Percentiles rank a stretch among this genome's conserved stretches.
These are phyloP conservation scores for Trichoderma lentiforme DNA, from an alignment of 2,329 filamentous ascomycete species.

Conservation along the genomic window DNA sequence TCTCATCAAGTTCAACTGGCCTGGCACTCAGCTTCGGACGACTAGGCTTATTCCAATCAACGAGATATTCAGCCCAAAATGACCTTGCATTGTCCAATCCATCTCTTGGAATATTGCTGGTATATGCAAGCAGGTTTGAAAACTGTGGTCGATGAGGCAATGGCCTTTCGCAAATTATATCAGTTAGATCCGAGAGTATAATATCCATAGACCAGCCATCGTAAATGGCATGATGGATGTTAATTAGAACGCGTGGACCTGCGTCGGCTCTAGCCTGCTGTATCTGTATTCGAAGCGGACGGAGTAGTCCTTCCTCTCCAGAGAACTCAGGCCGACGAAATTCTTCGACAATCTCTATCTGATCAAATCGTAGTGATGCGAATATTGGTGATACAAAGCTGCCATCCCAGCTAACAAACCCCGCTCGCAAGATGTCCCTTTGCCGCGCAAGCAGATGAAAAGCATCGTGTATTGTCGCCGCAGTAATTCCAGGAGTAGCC, in stretches of 20 bases:
- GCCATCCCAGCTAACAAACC: slow-evolving; percentile 58
- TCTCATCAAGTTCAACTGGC: slow-evolving; percentile 26
- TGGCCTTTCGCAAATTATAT: slow-evolving; percentile 38
- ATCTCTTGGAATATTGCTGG: slow-evolving; percentile 30
- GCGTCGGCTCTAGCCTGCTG: slow-evolving; percentile 19
- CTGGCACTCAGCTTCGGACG: slow-evolving; percentile 50
- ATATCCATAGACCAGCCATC: slow-evolving; percentile 92
- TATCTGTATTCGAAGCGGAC: slow-evolving; percentile 62
- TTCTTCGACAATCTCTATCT: slow-evolving; percentile 41
- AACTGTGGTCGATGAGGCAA: slow-evolving; percentile 55
- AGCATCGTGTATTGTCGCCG: slow-evolving; percentile 43
- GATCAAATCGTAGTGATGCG: slow-evolving; percentile 43
- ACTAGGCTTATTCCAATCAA: slow-evolving; percentile 49
- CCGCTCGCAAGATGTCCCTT: slow-evolving; percentile 70
- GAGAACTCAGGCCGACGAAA: slow-evolving; percentile 40
- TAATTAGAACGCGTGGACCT: slow-evolving; percentile 41
- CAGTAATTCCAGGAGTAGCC: slow-evolving; percentile 38
- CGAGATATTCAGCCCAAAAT: slow-evolving; percentile 70
- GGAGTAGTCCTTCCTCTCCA: slow-evolving; percentile 41
- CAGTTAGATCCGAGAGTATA: slow-evolving; percentile 63
- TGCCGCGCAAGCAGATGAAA: slow-evolving; percentile 47
- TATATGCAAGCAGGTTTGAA: slow-evolving; percentile 52
- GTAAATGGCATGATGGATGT: slow-evolving; percentile 80
- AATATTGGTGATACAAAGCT: slow-evolving; percentile 54
- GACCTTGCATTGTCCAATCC: slow-evolving; percentile 43